phyloP scores from a whole-genome alignment of 805 yeast genomes.

The Wickerhamomyces bisporus region DNA sequence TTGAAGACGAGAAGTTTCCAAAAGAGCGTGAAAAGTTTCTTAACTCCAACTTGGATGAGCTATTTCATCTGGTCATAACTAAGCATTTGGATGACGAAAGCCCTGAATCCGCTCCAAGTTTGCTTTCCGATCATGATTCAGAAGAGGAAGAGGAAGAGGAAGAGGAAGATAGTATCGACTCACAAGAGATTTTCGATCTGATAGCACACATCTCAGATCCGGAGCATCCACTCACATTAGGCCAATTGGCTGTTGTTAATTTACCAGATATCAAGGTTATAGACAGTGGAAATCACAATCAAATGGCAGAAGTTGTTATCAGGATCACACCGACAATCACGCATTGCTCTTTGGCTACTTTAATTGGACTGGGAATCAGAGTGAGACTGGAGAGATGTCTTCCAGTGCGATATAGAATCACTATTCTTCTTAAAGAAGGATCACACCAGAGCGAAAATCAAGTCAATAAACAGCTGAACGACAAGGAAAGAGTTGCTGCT shows the following conservation, averaged over 20 bases:
- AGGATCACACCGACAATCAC: slow-evolving; percentile 96
- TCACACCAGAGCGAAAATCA: slow-evolving; percentile 94
- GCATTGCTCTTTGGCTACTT: slow-evolving; percentile 93
- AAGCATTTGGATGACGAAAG: not conserved
- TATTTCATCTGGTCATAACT: slow-evolving; percentile 6
- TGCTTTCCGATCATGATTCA: slow-evolving; percentile 8
- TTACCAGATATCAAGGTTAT: slow-evolving; percentile 70
- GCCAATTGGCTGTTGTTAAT: slow-evolving; percentile 91
- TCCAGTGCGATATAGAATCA: slow-evolving; percentile 78
- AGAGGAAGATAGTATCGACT: slow-evolving; percentile 63
- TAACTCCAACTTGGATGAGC: slow-evolving; percentile 16
- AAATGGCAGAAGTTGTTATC: slow-evolving; percentile 71
- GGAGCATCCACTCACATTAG: slow-evolving; percentile 92
- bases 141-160: slow-evolving; percentile 30
- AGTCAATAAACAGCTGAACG: slow-evolving; percentile 94
- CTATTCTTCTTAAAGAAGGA: slow-evolving; percentile 80
- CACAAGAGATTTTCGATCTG: slow-evolving; percentile 86
- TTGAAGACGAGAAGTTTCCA: slow-evolving; percentile 17
- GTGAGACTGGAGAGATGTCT: slow-evolving; percentile 86
- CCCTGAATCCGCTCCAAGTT: slow-evolving; percentile 9
- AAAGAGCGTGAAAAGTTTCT: slow-evolving; percentile 9
- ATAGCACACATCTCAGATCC: slow-evolving; percentile 90
- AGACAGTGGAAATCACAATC: slow-evolving; percentile 46
- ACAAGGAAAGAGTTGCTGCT: slow-evolving; percentile 96
- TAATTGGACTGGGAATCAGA: slow-evolving; percentile 91